Evolutionary conservation across 73 alveolate species (phyloP).

Genomic region (Uronychia binucleata): DNA sequence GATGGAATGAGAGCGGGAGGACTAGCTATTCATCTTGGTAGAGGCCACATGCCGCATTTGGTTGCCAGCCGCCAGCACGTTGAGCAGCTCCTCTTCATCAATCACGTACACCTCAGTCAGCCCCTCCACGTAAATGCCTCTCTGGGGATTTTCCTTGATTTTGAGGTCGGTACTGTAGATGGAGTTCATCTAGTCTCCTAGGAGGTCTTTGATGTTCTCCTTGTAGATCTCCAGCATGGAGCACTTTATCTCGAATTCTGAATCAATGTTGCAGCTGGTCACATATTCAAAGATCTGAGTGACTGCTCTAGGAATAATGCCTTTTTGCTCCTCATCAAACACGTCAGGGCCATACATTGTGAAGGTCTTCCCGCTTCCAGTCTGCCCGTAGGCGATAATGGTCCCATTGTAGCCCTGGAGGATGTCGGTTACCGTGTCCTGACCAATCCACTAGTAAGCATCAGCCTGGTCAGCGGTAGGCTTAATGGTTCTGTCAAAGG

Average conservation of each 20-base stretch:
- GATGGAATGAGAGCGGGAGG: slow-evolving; percentile 77
- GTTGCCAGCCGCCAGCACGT: slow-evolving; percentile 71
- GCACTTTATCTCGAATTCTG: slow-evolving; percentile 70
- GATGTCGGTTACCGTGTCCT: slow-evolving; percentile 74
- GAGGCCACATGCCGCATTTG: slow-evolving; percentile 73
- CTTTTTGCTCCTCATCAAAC: slow-evolving; percentile 78
- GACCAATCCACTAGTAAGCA: slow-evolving; percentile 77
- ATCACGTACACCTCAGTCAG: slow-evolving; percentile 66
- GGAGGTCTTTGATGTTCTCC: slow-evolving; percentile 71
- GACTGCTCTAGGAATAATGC: slow-evolving; percentile 93
- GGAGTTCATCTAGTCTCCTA: slow-evolving; percentile 26
- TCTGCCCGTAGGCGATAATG: slow-evolving; percentile 93
- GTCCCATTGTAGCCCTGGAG: slow-evolving; percentile 82
- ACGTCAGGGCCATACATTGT: slow-evolving; percentile 94
- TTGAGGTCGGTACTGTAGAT: slow-evolving; percentile 60
- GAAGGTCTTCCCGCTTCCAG: slow-evolving; percentile 97
- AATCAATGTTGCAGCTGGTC: slow-evolving; percentile 57
- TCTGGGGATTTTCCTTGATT: slow-evolving; percentile 72
- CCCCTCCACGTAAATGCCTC: slow-evolving; percentile 86
- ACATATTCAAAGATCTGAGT: slow-evolving; percentile 62
- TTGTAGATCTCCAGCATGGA: slow-evolving; percentile 84
- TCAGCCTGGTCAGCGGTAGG: slow-evolving; percentile 75
- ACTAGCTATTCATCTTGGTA: slow-evolving; percentile 70
- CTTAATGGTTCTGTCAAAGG: slow-evolving; percentile 82
- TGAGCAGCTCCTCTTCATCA: slow-evolving; percentile 59